Evolutionary conservation across 225 moss, liverwort and hornwort genomes (phyloP).

Genomic region (Sphagnum tenellum): DNA sequence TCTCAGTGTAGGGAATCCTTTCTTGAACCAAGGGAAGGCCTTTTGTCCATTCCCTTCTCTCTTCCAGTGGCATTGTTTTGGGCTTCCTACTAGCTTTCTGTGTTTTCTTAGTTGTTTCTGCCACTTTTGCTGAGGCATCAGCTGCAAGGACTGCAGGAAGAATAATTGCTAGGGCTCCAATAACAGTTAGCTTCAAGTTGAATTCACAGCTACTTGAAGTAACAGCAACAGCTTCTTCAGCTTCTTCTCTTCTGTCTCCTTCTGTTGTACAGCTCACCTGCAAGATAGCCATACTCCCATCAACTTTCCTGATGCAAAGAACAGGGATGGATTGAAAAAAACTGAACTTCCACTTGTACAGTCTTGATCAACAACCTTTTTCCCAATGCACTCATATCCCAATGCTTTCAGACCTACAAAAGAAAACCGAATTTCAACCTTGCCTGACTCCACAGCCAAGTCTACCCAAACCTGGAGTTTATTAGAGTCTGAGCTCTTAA

Average conservation of each 20-base stretch:
- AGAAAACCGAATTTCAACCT: too few relatives aligned
- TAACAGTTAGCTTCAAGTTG: conserved; percentile 11
- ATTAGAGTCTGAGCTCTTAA: too few relatives aligned
- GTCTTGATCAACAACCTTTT: too few relatives aligned
- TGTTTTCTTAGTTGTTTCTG: conserved; percentile 55
- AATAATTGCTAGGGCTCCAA: conserved; percentile 35
- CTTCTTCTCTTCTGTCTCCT: not conserved
- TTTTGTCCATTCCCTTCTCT: conserved; percentile 75
- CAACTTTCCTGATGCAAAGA: too few relatives aligned
- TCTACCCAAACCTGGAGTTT: too few relatives aligned
- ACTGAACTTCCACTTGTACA: too few relatives aligned
- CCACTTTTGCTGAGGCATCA: conserved; percentile 50
- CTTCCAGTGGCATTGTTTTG: conserved; percentile 73
- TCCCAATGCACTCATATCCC: too few relatives aligned
- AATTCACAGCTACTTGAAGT: conserved; percentile 7
- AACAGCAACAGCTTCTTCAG: not conserved
- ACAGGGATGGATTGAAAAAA: too few relatives aligned
- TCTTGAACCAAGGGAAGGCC: conserved; percentile 64
- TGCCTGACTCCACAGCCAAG: too few relatives aligned
- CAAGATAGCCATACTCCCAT: not conserved
- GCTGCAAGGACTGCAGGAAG: conserved; percentile 45
- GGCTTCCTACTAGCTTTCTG: conserved; percentile 44
- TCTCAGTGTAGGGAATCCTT: conserved; percentile 74
- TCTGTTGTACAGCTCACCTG: not conserved
- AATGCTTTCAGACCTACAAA: too few relatives aligned